Conservation (phyloP, 2,329 filamentous ascomycete genomes). For the Pseudogymnoascus pannorum region DNA sequence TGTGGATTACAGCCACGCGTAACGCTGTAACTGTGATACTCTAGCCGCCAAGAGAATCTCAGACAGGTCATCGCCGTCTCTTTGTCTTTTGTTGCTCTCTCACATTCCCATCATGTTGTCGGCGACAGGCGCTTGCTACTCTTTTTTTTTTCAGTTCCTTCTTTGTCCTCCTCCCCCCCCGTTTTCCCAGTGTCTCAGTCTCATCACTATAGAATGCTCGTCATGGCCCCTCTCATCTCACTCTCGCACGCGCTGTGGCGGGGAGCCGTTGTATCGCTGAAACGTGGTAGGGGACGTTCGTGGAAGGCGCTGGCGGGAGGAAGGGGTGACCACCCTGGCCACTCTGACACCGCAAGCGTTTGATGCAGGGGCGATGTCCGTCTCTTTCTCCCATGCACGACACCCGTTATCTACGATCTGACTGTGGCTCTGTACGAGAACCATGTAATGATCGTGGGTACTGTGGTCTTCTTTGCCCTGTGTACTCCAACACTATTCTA, state of each 20-base stretch:
- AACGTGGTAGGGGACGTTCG: conserved; percentile 3
- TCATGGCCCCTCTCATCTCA: conserved; percentile 3
- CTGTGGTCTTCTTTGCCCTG: background rate
- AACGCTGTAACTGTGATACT: background rate
- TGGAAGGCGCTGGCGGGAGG: background rate
- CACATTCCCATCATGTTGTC: background rate
- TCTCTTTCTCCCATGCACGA: background rate
- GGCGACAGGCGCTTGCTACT: background rate
- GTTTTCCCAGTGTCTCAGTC: too few species aligned
- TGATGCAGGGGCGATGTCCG: background rate
- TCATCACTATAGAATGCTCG: background rate
- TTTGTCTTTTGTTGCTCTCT: background rate
- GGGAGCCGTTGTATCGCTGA: conserved; percentile 4
- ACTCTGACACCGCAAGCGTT: background rate
- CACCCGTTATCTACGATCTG: background rate
- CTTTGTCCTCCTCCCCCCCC: background rate
- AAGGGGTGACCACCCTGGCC: background rate
- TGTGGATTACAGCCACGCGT: background rate
- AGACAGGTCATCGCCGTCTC: background rate
- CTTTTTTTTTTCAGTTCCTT: background rate
- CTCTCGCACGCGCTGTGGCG: background rate
- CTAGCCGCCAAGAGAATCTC: background rate
- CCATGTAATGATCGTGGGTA: conserved; percentile 2
- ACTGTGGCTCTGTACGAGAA: conserved; percentile 2
- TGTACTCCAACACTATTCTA: conserved; percentile 1